phyloP scores from a whole-genome alignment of 2,329 filamentous ascomycete genomes.

The Sarocladiaceae sp. region DNA sequence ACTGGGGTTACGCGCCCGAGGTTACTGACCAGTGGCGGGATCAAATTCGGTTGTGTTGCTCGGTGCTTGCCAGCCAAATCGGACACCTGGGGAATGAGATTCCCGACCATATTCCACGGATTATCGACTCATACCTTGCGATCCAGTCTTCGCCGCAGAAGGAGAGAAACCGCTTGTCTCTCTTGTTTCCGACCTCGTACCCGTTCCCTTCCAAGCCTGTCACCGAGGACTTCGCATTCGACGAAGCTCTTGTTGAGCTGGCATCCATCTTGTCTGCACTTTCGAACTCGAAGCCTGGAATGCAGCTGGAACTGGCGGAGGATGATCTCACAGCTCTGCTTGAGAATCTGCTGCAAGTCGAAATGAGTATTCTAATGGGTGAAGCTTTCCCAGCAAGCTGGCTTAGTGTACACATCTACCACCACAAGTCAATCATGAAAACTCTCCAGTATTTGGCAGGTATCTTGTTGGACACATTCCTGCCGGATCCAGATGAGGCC shows the following conservation, averaged over 20 bases:
- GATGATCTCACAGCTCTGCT: conserved; percentile 72
- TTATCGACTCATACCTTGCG: conserved; percentile 82
- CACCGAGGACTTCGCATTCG: conserved; percentile 59
- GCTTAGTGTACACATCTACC: conserved; percentile 90
- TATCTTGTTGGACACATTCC: conserved; percentile 75
- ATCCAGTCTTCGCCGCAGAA: conserved; percentile 56
- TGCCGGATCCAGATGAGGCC: conserved; percentile 87
- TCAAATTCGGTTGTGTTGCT: conserved; percentile 89
- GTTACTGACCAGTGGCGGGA: conserved; percentile 86
- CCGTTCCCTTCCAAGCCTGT: conserved; percentile 77
- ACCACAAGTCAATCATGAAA: conserved; percentile 85
- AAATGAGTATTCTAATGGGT: conserved; percentile 83
- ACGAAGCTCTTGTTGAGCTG: conserved; percentile 85
- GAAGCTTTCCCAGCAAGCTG: conserved; percentile 86
- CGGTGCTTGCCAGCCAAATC: conserved; percentile 82
- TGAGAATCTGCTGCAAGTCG: conserved; percentile 74
- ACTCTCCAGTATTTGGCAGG: conserved; percentile 77
- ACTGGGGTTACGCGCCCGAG: conserved; percentile 76
- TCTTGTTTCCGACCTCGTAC: conserved; percentile 86
- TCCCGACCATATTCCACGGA: conserved; percentile 84
- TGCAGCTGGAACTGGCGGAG: conserved; percentile 71
- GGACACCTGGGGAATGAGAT: conserved; percentile 75
- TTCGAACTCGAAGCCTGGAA: conserved; percentile 64
- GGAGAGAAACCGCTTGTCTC: conserved; percentile 66
- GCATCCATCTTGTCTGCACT: conserved; percentile 82